Evolutionary conservation across 2,329 filamentous ascomycete species (phyloP).

Genomic region (Exutisphaerella laricina): DNA sequence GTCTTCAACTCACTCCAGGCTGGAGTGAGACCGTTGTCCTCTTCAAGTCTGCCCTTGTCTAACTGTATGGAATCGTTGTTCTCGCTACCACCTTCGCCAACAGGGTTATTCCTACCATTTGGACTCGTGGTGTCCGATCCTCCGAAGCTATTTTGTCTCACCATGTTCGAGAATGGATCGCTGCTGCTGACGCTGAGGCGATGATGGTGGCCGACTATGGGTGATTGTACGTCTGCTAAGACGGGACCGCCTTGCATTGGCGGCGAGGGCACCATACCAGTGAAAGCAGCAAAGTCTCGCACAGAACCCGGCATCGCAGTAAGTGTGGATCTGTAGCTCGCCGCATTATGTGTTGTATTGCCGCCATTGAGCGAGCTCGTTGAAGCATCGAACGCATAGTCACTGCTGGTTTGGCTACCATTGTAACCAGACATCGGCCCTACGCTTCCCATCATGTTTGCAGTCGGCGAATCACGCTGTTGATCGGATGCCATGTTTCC

Average conservation of each 20-base stretch:
- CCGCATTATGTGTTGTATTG: conserved; percentile 2
- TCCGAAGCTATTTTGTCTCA: conserved; percentile 24
- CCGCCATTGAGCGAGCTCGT: conserved; percentile 21
- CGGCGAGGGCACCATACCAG: conserved; percentile 15
- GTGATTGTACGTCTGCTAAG: conserved; percentile 18
- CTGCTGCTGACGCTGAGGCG: conserved; percentile 30
- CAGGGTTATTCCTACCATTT: conserved; percentile 3
- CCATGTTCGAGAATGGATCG: conserved; percentile 18
- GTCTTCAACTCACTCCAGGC: conserved; percentile 51
- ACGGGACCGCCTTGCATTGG: conserved; percentile 9
- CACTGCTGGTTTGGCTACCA: conserved; percentile 26
- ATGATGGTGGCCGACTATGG: conserved; percentile 20
- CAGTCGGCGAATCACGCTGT: conserved; percentile 6
- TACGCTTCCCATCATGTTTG: conserved; percentile 21
- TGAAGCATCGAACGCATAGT: conserved; percentile 27
- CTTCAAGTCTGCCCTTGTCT: conserved; percentile 10
- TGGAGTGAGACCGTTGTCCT: conserved; percentile 27
- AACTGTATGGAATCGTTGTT: conserved; percentile 10
- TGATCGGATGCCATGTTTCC: conserved; percentile 3
- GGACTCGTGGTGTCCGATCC: conserved; percentile 31
- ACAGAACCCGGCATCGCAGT: conserved; percentile 6
- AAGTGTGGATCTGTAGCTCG: conserved; percentile 17
- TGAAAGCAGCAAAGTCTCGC: conserved; percentile 15
- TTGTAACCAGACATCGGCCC: conserved; percentile 23
- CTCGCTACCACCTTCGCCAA: conserved; percentile 12